Conservation (phyloP, 371 early-diverging fungal genomes). For the Zancudomyces culisetae region DNA sequence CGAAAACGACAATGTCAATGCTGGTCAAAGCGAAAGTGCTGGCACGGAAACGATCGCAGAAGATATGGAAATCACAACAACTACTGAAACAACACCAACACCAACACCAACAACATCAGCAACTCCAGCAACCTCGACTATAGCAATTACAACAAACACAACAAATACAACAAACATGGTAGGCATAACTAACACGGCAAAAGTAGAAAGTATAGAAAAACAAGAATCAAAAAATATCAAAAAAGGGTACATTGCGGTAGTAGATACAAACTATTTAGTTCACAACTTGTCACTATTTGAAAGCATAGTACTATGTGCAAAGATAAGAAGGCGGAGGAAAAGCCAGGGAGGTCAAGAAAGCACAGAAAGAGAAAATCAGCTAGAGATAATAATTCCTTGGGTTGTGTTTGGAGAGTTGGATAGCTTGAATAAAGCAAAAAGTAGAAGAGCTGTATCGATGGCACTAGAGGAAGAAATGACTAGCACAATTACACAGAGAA, state of each 20-base stretch:
- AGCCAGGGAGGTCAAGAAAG: too few relatives aligned
- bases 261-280: conserved; percentile 4
- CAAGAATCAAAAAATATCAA: background rate
- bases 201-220: background rate
- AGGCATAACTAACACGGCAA: background rate
- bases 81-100: too few relatives aligned
- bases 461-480: background rate
- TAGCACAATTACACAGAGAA: too few relatives aligned
- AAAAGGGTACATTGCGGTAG: background rate
- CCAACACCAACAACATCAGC: too few relatives aligned
- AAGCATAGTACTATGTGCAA: background rate
- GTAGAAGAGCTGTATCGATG: background rate
- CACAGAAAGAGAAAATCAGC: background rate
- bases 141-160: background rate
- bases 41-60: too few relatives aligned
- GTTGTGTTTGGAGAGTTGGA: conserved; percentile 3
- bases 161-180: background rate
- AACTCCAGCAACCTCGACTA: background rate
- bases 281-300: background rate
- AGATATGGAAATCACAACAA: too few relatives aligned
- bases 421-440: background rate
- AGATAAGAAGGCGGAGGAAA: too few relatives aligned
- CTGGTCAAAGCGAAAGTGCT: too few relatives aligned
- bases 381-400: conserved; percentile 2
- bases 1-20: too few relatives aligned